These are phyloP conservation scores for Curvularia verruculosa DNA, from an alignment of 2,329 filamentous ascomycete genomes.

Conservation along the genomic window DNA sequence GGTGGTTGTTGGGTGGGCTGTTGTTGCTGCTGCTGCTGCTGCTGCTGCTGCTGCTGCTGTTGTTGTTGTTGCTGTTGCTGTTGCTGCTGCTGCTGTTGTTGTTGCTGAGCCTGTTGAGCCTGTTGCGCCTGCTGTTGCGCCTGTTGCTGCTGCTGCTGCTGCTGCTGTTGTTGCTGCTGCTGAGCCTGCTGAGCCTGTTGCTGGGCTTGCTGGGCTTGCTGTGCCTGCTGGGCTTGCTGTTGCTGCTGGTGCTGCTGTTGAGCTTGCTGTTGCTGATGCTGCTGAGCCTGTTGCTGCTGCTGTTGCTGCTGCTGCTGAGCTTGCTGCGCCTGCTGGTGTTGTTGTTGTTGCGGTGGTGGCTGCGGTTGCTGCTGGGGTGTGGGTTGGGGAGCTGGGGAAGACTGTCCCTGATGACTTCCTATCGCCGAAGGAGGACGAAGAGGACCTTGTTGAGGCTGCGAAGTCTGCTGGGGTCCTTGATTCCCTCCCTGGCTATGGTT, in stretches of 20 bases:
- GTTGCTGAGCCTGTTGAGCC: constrained; percentile 3
- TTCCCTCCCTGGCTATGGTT: constrained; percentile 55
- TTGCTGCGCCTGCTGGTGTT: constrained; percentile 49
- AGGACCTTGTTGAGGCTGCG: constrained; percentile 46
- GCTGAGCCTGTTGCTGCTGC: constrained; percentile 45
- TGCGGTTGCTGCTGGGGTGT: constrained; percentile 48
- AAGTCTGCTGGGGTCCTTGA: constrained; percentile 45
- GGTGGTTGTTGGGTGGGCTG: constrained; percentile 37
- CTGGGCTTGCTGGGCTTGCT: constrained; percentile 42
- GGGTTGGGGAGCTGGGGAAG: constrained; percentile 47
- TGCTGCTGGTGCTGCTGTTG: constrained; percentile 38
- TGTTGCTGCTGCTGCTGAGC: background rate
- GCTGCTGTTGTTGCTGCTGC: constrained; percentile 16
- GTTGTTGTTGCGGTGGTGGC: constrained; percentile 48
- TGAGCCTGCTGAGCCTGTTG: constrained; percentile 47
- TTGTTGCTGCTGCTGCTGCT: constrained; percentile 6
- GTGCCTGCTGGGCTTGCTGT: too few species aligned
- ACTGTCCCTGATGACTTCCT: constrained; percentile 47
- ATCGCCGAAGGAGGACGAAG: constrained; percentile 49
- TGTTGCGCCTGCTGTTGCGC: constrained; percentile 7
- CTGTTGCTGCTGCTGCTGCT: constrained; percentile 3
- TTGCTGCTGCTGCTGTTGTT: constrained; percentile 35
- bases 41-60: constrained; percentile 7
- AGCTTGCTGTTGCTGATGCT: constrained; percentile 46
- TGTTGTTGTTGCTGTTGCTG: constrained; percentile 28